These are phyloP conservation scores for Monilinia polystroma DNA, from an alignment of 2,329 filamentous ascomycete species.

Conservation along the genomic window DNA sequence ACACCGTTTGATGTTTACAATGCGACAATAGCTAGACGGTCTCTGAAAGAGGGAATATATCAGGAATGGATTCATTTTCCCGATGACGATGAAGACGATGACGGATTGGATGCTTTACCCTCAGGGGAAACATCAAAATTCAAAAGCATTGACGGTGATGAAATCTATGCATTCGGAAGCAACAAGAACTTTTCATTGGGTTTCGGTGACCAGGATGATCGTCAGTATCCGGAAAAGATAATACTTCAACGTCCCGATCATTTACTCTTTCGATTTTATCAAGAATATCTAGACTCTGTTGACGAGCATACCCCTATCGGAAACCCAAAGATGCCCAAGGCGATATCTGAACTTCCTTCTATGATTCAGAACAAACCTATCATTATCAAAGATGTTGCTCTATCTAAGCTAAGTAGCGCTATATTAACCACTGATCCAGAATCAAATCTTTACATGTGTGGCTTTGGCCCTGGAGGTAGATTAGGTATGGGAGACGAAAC, in stretches of 20 bases:
- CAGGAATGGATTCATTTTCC: background rate
- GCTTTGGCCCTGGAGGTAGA: constrained; percentile 85
- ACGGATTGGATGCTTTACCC: constrained; percentile 41
- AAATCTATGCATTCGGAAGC: constrained; percentile 91
- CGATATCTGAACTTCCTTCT: constrained; percentile 61
- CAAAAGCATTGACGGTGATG: constrained; percentile 62
- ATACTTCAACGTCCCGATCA: constrained; percentile 73
- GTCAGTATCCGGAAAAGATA: constrained; percentile 88
- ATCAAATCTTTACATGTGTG: constrained; percentile 89
- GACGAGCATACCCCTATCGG: constrained; percentile 29
- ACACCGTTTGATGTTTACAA: constrained; percentile 93
- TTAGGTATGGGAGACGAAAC: constrained; percentile 87
- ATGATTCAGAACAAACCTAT: constrained; percentile 71
- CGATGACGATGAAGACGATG: constrained; percentile 41
- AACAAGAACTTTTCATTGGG: constrained; percentile 94
- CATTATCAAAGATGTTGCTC: constrained; percentile 74
- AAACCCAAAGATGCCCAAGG: constrained; percentile 35
- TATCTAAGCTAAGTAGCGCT: constrained; percentile 91
- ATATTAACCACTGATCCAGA: constrained; percentile 83
- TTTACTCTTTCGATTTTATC: constrained; percentile 70
- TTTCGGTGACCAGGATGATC: constrained; percentile 92
- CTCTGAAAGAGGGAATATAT: constrained; percentile 47
- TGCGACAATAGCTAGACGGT: constrained; percentile 77
- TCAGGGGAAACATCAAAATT: constrained; percentile 14
- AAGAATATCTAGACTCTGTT: constrained; percentile 57